Evolutionary conservation across 148 eudicot genomes (phyloP).

Genomic region (Nepenthes gracilis): DNA sequence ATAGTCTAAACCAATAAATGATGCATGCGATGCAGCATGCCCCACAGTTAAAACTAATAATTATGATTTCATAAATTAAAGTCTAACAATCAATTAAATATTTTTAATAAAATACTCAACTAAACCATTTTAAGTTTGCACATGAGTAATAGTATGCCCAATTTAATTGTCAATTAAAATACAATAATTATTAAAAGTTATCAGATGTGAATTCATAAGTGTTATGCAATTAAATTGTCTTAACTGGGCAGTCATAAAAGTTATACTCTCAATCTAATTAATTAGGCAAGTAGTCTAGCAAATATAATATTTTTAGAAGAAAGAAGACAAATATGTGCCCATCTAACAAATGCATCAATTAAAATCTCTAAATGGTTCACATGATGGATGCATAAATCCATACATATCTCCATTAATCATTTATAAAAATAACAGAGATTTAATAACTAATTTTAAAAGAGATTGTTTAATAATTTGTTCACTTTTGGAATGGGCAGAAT

Average conservation of each 20-base stretch:
- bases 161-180: not conserved
- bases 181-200: constrained; percentile 1
- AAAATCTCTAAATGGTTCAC: not conserved
- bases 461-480: too few species aligned
- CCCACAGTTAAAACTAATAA: not conserved
- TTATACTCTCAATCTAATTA: constrained; percentile 1
- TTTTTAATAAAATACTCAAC: not conserved
- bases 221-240: not conserved
- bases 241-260: not conserved
- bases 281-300: constrained; percentile 3
- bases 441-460: too few species aligned
- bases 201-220: not conserved
- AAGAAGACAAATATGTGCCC: too few species aligned
- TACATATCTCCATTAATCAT: too few species aligned
- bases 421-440: not conserved
- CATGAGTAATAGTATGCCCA: not conserved
- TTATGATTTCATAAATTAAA: too few species aligned
- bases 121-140: not conserved
- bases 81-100: not conserved
- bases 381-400: too few species aligned
- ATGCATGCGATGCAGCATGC: not conserved
- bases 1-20: not conserved
- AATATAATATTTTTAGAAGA: not conserved
- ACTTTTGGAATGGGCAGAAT: too few species aligned
- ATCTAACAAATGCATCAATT: too few species aligned